Conservation (phyloP, 352 stramenopile species). For the Phytophthora ohioensis region DNA sequence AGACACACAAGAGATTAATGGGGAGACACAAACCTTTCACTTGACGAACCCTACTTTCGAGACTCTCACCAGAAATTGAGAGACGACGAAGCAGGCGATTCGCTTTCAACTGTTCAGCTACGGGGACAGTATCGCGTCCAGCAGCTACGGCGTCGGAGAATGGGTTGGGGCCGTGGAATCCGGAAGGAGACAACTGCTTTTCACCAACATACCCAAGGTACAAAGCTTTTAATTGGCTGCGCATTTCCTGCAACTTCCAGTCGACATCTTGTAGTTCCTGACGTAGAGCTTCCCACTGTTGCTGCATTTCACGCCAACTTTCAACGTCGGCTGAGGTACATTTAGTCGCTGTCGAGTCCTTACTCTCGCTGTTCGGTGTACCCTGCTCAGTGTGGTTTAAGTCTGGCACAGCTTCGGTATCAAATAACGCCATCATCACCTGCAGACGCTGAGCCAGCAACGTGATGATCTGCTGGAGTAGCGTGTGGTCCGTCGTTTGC, state of each 20-base stretch:
- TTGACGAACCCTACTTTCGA: constrained; percentile 30
- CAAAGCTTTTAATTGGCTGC: constrained; percentile 61
- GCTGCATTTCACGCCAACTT: constrained; percentile 51
- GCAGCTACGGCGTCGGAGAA: constrained; percentile 80
- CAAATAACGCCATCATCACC: constrained; percentile 58
- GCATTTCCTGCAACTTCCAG: constrained; percentile 76
- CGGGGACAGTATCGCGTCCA: constrained; percentile 57
- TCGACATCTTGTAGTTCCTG: constrained; percentile 60
- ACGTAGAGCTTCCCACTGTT: constrained; percentile 56
- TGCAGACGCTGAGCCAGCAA: constrained; percentile 52
- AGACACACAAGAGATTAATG: background rate
- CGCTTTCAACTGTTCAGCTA: constrained; percentile 63
- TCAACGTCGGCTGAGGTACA: constrained; percentile 36
- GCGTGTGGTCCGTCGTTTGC: constrained; percentile 50
- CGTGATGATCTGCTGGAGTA: constrained; percentile 58
- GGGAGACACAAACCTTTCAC: constrained; percentile 27
- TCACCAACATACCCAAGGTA: constrained; percentile 37
- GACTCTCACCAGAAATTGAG: constrained; percentile 19
- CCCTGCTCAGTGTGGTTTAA: too few relatives aligned
- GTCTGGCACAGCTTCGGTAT: constrained; percentile 37
- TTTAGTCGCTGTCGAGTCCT: constrained; percentile 1
- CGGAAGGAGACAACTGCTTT: constrained; percentile 16
- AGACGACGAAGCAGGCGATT: constrained; percentile 38
- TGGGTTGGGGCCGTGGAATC: constrained; percentile 47
- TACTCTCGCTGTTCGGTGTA: background rate